These are phyloP conservation scores for Cladobotryum mycophilum DNA, from an alignment of 2,329 filamentous ascomycete species.

Conservation along the genomic window DNA sequence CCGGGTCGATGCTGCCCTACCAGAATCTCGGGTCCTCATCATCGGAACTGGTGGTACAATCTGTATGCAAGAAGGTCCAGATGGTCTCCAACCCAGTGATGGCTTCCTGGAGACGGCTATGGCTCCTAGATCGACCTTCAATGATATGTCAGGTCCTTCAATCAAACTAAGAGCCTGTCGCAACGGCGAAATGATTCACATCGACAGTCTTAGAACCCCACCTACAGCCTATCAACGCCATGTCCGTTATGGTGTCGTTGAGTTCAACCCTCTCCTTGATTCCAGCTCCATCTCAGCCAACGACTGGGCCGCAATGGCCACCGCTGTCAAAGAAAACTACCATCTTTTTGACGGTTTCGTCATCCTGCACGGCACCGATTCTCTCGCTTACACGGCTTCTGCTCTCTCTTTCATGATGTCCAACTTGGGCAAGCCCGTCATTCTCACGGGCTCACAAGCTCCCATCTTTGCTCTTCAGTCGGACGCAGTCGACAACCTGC, in stretches of 20 bases:
- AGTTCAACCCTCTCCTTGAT: slow-evolving; percentile 80
- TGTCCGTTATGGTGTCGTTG: slow-evolving; percentile 76
- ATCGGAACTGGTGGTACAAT: slow-evolving; percentile 89
- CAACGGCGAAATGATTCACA: slow-evolving; percentile 41
- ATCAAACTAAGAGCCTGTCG: slow-evolving; percentile 46
- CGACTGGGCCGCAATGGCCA: slow-evolving; percentile 80
- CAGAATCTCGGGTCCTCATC: slow-evolving; percentile 77
- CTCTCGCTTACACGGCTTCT: slow-evolving; percentile 80
- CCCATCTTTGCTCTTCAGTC: slow-evolving; percentile 88
- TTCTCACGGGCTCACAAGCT: slow-evolving; percentile 76
- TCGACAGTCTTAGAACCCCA: slow-evolving; percentile 72
- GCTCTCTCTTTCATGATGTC: slow-evolving; percentile 90
- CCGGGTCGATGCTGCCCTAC: slow-evolving; percentile 31
- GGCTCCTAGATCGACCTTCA: slow-evolving; percentile 76
- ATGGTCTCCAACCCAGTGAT: slow-evolving; percentile 73
- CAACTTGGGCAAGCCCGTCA: slow-evolving; percentile 84
- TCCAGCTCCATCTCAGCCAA: slow-evolving; percentile 82
- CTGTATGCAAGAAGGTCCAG: slow-evolving; percentile 78
- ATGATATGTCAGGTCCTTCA: slow-evolving; percentile 50
- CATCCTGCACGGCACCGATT: slow-evolving; percentile 85
- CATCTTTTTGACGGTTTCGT: slow-evolving; percentile 86
- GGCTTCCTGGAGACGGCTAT: slow-evolving; percentile 80
- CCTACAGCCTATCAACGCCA: slow-evolving; percentile 72
- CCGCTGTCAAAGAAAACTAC: slow-evolving; percentile 77
- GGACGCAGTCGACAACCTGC: slow-evolving; percentile 84